Evolutionary conservation across 208 protist species (phyloP), one percentile per base, ranked within the genome.

Genomic region (Trichomonas vaginalis): DNA sequence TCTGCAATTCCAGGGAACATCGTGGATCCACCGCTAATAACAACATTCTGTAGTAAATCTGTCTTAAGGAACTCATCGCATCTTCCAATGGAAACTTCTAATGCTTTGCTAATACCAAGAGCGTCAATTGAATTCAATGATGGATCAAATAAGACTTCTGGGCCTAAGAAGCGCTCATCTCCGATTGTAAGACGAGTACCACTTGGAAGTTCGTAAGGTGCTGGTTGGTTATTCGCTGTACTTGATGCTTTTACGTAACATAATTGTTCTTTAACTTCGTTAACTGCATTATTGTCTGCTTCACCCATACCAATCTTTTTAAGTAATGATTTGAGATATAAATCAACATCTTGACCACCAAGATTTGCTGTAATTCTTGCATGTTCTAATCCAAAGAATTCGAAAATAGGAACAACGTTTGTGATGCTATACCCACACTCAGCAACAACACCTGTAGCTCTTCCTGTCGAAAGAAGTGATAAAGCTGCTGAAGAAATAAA

Each of bases 1-100:
- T 99, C 98, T n/a, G 98, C 98, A 95, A 99, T 98, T 96, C 99
- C 99, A 62, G 97, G 97, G 95, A 97, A 97, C 97, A 97, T 97
- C 48, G 97, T 97, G 35, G 95, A 97, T 45, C 97, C 97, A 17
- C 97, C 97, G 6, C 97, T 96, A 14, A 97, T 96, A 35, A 97
- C 96, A 95, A 97, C 96, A 96, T 97, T 97, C 40, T 83, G 95
- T 70, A 97, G 97, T 15, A 97, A 96, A 92, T 97, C 97, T 96
- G 96, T 97, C 32, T 97, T 96, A 79, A 97, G 97, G 90, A 98
- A 97, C 35, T 96, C 96, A 96, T 98, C 97, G 97, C 97, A 98
- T 96, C 96, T 97, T 96, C 97, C 96, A 79, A 95, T 97, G 82
- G 96, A 97, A 90, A 46, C 8, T 90, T 96, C 12, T 96, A 97